These are phyloP conservation scores for Elasticomyces elasticus DNA, from an alignment of 495 filamentous ascomycete species.

Conservation along the genomic window DNA sequence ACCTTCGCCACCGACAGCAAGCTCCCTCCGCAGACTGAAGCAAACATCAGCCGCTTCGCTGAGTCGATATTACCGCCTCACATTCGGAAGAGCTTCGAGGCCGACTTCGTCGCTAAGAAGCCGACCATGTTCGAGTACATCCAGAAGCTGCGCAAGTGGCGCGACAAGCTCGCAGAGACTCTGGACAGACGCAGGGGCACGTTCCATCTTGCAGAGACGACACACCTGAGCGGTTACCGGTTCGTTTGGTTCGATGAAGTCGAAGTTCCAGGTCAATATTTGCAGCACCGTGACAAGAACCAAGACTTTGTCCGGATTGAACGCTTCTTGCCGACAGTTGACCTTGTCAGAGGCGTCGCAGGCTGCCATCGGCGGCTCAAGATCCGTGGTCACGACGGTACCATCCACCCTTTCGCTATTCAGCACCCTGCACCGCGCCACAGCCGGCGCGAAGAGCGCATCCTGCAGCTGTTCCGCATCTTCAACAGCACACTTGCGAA, in stretches of 20 bases:
- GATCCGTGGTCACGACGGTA: constrained; percentile 97
- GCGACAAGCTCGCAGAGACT: constrained; percentile 95
- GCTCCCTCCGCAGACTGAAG: constrained; percentile 78
- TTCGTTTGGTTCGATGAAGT: constrained; percentile 98
- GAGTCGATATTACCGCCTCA: constrained; percentile 90
- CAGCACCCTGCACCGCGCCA: constrained; percentile 89
- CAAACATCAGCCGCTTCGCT: constrained; percentile 91
- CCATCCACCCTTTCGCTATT: constrained; percentile 85
- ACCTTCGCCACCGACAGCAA: constrained; percentile 87
- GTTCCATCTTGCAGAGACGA: constrained; percentile 67
- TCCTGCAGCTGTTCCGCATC: constrained; percentile 93
- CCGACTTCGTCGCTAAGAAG: constrained; percentile 85
- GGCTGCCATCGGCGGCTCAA: constrained; percentile 84
- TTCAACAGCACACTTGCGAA: constrained; percentile 85
- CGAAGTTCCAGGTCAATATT: constrained; percentile 93
- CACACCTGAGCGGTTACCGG: constrained; percentile 85
- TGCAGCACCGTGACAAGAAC: constrained; percentile 95
- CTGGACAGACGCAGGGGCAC: constrained; percentile 70
- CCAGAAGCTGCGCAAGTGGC: constrained; percentile 89
- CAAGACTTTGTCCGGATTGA: constrained; percentile 96
- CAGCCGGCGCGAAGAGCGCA: constrained; percentile 86
- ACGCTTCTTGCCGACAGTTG: constrained; percentile 86
- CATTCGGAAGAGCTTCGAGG: constrained; percentile 88
- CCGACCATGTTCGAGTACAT: constrained; percentile 97
- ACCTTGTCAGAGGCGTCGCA: constrained; percentile 77